Evolutionary conservation across 202 grass and related monocot genomes (phyloP).

Genomic region (Bolboschoenoplectus hybrid): DNA sequence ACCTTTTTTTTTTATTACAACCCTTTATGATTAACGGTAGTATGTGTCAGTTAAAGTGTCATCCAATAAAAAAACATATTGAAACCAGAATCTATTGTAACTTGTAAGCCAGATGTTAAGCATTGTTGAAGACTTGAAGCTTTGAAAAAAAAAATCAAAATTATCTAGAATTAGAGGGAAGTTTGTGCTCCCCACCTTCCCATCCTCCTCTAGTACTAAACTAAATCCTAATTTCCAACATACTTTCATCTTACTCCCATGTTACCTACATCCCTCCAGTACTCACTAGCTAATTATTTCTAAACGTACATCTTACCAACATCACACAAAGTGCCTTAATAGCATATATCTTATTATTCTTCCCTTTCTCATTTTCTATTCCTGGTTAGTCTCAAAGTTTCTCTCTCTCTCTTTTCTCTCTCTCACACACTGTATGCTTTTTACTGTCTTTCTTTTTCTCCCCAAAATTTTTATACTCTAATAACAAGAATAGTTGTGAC

Average conservation of each 20-base stretch:
- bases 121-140: constrained; percentile 8
- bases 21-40: background rate
- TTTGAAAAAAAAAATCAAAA: constrained; percentile 4
- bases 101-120: background rate
- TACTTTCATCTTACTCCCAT: constrained; percentile 45
- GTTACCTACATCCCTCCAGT: constrained; percentile 38
- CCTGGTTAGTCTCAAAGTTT: constrained; percentile 19
- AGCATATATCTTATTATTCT: constrained; percentile 40
- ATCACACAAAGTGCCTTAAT: constrained; percentile 22
- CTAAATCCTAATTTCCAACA: constrained; percentile 55
- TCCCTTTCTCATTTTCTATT: constrained; percentile 29
- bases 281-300: constrained; percentile 30
- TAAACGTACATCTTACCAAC: constrained; percentile 36
- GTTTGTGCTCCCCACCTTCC: constrained; percentile 27
- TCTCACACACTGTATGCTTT: constrained; percentile 16
- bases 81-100: constrained; percentile 4
- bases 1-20: background rate
- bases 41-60: background rate
- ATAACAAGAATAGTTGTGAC: constrained; percentile 3
- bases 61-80: background rate
- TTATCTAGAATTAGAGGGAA: constrained; percentile 32
- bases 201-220: constrained; percentile 31
- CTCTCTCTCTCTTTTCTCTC: constrained; percentile 17
- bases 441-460: constrained; percentile 15
- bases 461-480: constrained; percentile 50